Percentiles rank a stretch among this genome's conserved stretches.
Evolutionary conservation across 495 filamentous ascomycete species (phyloP).

Genomic region (Talaromyces borbonicus): DNA sequence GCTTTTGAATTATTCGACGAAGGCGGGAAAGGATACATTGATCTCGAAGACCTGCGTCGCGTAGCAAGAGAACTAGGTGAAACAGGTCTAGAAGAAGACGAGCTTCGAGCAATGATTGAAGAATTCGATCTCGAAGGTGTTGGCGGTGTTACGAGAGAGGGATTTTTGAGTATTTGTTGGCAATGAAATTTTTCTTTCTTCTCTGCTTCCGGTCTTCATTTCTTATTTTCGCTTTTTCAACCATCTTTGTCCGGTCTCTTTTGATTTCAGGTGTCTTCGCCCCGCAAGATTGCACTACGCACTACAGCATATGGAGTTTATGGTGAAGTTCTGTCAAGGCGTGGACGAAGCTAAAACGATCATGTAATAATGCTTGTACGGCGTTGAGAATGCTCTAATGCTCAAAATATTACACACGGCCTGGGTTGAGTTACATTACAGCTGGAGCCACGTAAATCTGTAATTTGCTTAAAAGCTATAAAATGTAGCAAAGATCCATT

Average conservation of each 20-base stretch:
- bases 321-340: too few species aligned
- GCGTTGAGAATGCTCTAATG: too few species aligned
- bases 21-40: constrained; percentile 73
- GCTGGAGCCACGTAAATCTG: too few species aligned
- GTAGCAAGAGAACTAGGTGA: constrained; percentile 90
- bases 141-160: constrained; percentile 78
- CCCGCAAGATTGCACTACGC: too few species aligned
- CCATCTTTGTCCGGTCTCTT: constrained; percentile 10
- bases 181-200: constrained; percentile 24
- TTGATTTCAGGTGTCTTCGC: too few species aligned
- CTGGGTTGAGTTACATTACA: too few species aligned
- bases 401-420: too few species aligned
- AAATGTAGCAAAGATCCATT: too few species aligned
- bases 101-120: constrained; percentile 91
- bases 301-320: too few species aligned
- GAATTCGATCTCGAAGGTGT: constrained; percentile 96
- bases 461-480: too few species aligned
- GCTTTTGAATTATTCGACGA: constrained; percentile 88
- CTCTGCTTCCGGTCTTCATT: constrained; percentile 10
- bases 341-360: too few species aligned
- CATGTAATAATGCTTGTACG: too few species aligned
- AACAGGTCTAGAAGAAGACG: constrained; percentile 78
- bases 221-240: constrained; percentile 5
- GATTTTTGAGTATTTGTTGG: constrained; percentile 77
- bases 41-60: constrained; percentile 70